Evolutionary conservation across 352 stramenopile genomes (phyloP).

Genomic region (Thraustochytrium striatum): DNA sequence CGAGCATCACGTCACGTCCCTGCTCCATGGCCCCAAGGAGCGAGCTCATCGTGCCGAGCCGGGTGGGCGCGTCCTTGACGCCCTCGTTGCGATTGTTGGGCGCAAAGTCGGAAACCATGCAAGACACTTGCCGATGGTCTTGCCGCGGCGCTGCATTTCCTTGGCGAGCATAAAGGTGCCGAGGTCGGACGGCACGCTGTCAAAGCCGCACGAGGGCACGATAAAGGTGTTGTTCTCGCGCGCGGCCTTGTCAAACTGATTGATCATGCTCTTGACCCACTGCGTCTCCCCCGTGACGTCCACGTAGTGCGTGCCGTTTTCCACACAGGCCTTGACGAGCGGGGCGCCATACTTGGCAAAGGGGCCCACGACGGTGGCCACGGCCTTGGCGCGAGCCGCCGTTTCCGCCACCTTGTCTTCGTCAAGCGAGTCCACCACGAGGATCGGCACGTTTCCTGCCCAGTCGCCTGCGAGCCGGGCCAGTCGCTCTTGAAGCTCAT

Average conservation of each 20-base stretch:
- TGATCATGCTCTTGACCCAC: conserved; percentile 76
- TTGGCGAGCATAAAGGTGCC: conserved; percentile 65
- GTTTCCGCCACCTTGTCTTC: conserved; percentile 64
- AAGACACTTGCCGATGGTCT: too few relatives aligned
- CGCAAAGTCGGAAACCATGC: too few relatives aligned
- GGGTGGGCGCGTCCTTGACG: background rate
- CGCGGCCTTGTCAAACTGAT: conserved; percentile 61
- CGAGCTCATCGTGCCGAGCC: background rate
- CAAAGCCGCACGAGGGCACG: conserved; percentile 78
- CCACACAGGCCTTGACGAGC: conserved; percentile 75
- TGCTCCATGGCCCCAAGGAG: background rate
- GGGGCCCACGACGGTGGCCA: conserved; percentile 75
- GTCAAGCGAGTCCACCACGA: conserved; percentile 64
- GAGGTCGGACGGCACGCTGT: conserved; percentile 60
- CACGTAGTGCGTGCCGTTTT: conserved; percentile 79
- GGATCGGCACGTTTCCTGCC: conserved; percentile 55
- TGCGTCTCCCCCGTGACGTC: conserved; percentile 81
- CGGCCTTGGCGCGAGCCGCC: conserved; percentile 66
- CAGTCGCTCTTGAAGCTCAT: conserved; percentile 53
- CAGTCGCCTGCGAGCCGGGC: conserved; percentile 30
- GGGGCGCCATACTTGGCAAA: conserved; percentile 74
- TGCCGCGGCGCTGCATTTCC: background rate
- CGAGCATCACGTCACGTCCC: background rate
- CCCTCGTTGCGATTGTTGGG: background rate
- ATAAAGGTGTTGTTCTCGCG: conserved; percentile 67